phyloP scores from a whole-genome alignment of 345 rosid genomes.

The Syzygium oleosum region DNA sequence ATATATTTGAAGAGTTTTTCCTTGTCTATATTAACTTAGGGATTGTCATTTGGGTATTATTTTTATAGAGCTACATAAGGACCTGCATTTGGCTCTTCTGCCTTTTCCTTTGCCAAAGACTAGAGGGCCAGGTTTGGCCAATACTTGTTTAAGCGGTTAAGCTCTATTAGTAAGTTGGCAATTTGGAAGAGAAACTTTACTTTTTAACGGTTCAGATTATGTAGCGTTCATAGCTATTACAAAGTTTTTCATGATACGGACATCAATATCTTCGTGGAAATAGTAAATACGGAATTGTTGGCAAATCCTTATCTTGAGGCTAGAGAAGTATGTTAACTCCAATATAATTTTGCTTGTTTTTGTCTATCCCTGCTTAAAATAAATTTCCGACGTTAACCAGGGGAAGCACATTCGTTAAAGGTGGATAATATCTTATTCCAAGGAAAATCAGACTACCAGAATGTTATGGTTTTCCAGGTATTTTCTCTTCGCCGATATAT shows the following conservation, averaged over 20 bases:
- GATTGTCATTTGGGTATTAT: not conserved
- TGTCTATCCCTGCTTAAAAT: not conserved
- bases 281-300: not conserved
- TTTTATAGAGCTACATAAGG: not conserved
- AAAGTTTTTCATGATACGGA: not conserved
- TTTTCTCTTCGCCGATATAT: not conserved
- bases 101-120: not conserved
- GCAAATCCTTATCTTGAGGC: not conserved
- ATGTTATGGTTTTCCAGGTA: constrained; percentile 92
- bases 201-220: not conserved
- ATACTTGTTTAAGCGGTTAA: not conserved
- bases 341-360: not conserved
- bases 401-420: constrained; percentile 94
- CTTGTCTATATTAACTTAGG: not conserved
- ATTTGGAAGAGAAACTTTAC: not conserved
- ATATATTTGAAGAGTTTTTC: not conserved
- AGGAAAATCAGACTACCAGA: constrained; percentile 86
- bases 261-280: not conserved
- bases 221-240: not conserved
- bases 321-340: not conserved
- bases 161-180: not conserved
- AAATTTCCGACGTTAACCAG: constrained; percentile 23
- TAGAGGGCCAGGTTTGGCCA: not conserved
- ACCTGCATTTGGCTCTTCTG: not conserved
- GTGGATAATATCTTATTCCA: constrained; percentile 76